phyloP scores from a whole-genome alignment of 2,329 filamentous ascomycete genomes.

The Geoglossum cookeanum region DNA sequence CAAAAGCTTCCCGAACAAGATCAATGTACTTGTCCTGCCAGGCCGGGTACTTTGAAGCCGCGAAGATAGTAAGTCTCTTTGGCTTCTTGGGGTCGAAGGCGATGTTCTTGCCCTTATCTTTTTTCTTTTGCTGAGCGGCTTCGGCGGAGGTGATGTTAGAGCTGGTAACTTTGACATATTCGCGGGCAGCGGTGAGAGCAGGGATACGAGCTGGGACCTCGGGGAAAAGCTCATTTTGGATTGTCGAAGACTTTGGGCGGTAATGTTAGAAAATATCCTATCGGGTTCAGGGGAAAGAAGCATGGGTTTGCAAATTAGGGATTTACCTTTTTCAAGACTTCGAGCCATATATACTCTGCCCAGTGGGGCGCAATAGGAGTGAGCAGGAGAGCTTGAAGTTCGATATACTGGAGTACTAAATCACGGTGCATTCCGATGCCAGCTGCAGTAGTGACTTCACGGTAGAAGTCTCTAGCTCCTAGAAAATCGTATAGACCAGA shows the following conservation, averaged over 20 bases:
- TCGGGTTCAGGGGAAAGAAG: constrained; percentile 1
- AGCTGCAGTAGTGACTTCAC: constrained; percentile 57
- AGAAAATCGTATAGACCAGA: constrained; percentile 78
- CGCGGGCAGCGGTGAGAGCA: constrained; percentile 54
- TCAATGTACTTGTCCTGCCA: constrained; percentile 91
- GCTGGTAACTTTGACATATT: constrained; percentile 58
- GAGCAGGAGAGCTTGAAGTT: constrained; percentile 68
- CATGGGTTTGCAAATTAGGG: neutral
- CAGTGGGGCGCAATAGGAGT: constrained; percentile 81
- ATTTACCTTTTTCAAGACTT: constrained; percentile 53
- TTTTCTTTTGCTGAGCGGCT: constrained; percentile 64
- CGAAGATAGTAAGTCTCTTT: constrained; percentile 79
- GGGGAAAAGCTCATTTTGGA: constrained; percentile 67
- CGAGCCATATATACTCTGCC: constrained; percentile 84
- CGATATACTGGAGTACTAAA: constrained; percentile 60
- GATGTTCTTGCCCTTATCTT: constrained; percentile 76
- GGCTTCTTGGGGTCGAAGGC: constrained; percentile 78
- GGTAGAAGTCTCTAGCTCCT: constrained; percentile 76
- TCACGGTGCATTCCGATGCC: constrained; percentile 76
- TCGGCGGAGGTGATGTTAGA: constrained; percentile 77
- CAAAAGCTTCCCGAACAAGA: constrained; percentile 52
- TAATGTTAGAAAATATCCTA: constrained; percentile 1
- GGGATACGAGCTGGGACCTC: constrained; percentile 44
- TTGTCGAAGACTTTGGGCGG: constrained; percentile 34
- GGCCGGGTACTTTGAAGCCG: constrained; percentile 57